A percentile compares a stretch with the other conserved stretches of the same genome.
phyloP scores from a whole-genome alignment of 345 rosid species.

The Salix caprea region DNA sequence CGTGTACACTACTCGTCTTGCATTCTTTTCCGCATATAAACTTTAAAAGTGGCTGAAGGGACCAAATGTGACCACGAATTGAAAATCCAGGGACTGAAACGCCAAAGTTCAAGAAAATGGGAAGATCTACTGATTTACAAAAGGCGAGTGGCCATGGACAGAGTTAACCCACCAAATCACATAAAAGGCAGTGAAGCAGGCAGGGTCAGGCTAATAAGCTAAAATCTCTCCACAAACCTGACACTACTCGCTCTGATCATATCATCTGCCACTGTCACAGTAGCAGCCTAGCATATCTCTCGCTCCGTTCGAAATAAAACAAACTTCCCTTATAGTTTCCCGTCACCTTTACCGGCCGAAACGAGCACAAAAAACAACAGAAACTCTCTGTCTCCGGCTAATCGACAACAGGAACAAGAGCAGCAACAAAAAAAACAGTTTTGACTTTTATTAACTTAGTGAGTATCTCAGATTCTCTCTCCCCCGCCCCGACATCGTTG shows the following conservation, averaged over 20 bases:
- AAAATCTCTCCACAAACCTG: not conserved
- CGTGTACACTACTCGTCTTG: not conserved
- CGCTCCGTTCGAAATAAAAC: not conserved
- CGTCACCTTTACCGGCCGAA: not conserved
- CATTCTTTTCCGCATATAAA: not conserved
- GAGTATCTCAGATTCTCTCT: not conserved
- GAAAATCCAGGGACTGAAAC: not conserved
- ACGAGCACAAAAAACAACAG: not conserved
- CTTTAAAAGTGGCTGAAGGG: not conserved
- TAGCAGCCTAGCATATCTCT: not conserved
- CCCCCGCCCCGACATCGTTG: constrained; percentile 13
- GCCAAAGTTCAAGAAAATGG: not conserved
- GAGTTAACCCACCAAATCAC: not conserved
- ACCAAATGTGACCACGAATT: not conserved
- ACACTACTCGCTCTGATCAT: not conserved
- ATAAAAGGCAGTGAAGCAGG: not conserved
- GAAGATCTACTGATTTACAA: not conserved
- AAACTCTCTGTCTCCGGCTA: not conserved
- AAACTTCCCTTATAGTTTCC: not conserved
- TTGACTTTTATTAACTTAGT: constrained; percentile 3
- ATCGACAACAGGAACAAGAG: not conserved
- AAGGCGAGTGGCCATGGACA: not conserved
- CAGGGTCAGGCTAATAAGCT: not conserved
- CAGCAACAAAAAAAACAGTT: not conserved
- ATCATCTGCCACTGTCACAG: not conserved